These are phyloP conservation scores for Trichosporon sp. DNA, from an alignment of 1,284 basidiomycete species.

Conservation along the genomic window DNA sequence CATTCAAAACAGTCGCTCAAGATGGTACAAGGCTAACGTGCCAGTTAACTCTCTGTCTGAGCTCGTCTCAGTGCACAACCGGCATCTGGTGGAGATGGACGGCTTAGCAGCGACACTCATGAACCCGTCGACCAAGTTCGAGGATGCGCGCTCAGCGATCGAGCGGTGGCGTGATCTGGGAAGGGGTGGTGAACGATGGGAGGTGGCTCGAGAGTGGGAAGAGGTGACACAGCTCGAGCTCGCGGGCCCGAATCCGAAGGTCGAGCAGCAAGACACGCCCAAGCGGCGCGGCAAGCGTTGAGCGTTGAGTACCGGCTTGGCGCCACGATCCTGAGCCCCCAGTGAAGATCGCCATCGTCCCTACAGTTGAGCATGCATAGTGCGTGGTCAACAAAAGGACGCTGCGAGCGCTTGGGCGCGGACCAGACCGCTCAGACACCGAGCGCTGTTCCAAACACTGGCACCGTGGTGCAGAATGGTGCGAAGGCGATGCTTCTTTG, in stretches of 20 bases:
- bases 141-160: slow-evolving; percentile 33
- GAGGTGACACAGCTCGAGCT: slow-evolving; percentile 38
- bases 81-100: slow-evolving; percentile 26
- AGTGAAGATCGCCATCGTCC: background rate
- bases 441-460: background rate
- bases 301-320: slow-evolving; percentile 9
- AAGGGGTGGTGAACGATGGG: slow-evolving; percentile 32
- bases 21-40: too few species aligned
- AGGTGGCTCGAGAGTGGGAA: slow-evolving; percentile 39
- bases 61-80: slow-evolving; percentile 29
- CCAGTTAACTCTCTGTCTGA: slow-evolving; percentile 37
- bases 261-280: slow-evolving; percentile 21
- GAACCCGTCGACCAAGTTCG: slow-evolving; percentile 30
- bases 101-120: slow-evolving; percentile 23
- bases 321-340: background rate
- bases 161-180: slow-evolving; percentile 40
- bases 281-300: slow-evolving; percentile 10
- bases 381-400: background rate
- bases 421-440: background rate
- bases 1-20: background rate
- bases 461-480: background rate
- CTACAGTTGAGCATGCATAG: background rate
- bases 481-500: background rate
- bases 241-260: slow-evolving; percentile 21
- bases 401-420: background rate